Conservation (phyloP, 2,329 filamentous ascomycete species). For the Reticulascus tulasneorum region DNA sequence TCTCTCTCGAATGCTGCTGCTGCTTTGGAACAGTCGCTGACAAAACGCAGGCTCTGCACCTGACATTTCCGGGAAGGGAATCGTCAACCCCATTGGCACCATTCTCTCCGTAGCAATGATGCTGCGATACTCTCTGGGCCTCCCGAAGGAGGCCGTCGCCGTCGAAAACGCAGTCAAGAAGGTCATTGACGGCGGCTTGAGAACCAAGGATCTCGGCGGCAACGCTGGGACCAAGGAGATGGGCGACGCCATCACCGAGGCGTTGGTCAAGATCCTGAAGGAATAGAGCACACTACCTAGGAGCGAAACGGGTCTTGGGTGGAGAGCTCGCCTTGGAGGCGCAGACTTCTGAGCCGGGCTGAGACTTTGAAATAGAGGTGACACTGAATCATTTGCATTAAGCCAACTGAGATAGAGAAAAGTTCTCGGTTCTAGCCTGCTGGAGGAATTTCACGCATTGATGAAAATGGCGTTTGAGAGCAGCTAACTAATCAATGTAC, state of each 20-base stretch:
- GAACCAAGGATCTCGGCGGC: constrained; percentile 84
- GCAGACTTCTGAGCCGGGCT: too few species aligned
- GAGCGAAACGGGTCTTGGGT: too few species aligned
- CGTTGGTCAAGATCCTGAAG: constrained; percentile 67
- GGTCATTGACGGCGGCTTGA: constrained; percentile 73
- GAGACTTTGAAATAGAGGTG: too few species aligned
- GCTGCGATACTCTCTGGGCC: constrained; percentile 84
- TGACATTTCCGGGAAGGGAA: constrained; percentile 86
- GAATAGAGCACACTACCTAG: too few species aligned
- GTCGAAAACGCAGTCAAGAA: constrained; percentile 78
- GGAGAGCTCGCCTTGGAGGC: too few species aligned
- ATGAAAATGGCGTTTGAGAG: too few species aligned
- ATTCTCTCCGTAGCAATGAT: constrained; percentile 94
- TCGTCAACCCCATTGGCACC: constrained; percentile 81
- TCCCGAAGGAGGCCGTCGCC: constrained; percentile 70
- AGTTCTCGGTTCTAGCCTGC: too few species aligned
- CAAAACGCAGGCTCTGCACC: constrained; percentile 69
- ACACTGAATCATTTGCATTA: too few species aligned
- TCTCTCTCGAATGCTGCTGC: background rate
- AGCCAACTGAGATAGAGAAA: too few species aligned
- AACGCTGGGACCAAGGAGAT: constrained; percentile 55
- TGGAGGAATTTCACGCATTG: too few species aligned
- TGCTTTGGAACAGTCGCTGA: too few species aligned
- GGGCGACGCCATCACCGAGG: constrained; percentile 71
- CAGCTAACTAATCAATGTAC: too few species aligned